These are phyloP conservation scores for Ogataea paradorogensis DNA, from an alignment of 805 yeast genomes.

Conservation along the genomic window DNA sequence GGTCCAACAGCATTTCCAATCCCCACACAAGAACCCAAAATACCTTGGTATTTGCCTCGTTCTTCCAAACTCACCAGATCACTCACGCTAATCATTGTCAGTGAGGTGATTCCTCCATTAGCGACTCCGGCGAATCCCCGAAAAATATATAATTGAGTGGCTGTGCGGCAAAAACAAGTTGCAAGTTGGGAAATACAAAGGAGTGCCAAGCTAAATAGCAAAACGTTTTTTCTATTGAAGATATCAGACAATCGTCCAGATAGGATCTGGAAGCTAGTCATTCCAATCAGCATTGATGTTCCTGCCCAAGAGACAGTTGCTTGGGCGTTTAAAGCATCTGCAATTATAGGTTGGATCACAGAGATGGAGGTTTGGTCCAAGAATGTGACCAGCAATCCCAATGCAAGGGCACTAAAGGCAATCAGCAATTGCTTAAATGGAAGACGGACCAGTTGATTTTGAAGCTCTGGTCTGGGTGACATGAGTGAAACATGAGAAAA, in stretches of 20 bases:
- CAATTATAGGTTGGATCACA: conserved; percentile 48
- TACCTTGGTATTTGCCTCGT: conserved; percentile 58
- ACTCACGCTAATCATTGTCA: conserved; percentile 51
- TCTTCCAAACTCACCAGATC: conserved; percentile 52
- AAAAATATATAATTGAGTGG: conserved; percentile 47
- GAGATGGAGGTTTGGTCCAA: conserved; percentile 50
- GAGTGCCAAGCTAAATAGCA: conserved; percentile 39
- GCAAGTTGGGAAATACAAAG: conserved; percentile 45
- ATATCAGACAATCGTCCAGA: conserved; percentile 56
- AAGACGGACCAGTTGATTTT: conserved; percentile 41
- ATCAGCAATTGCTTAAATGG: conserved; percentile 38
- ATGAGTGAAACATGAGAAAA: background rate
- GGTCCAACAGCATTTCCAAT: conserved; percentile 57
- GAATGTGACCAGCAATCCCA: conserved; percentile 42
- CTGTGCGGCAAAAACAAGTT: conserved; percentile 49
- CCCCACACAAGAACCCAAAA: conserved; percentile 49
- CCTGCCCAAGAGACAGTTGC: conserved; percentile 58
- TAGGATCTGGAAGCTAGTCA: conserved; percentile 49
- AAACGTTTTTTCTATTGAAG: conserved; percentile 47
- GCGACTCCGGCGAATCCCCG: conserved; percentile 58
- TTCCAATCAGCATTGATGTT: conserved; percentile 49
- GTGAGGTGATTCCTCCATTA: conserved; percentile 49
- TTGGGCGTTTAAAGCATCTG: conserved; percentile 42
- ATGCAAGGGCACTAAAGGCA: conserved; percentile 37
- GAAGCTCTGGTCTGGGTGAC: conserved; percentile 9